Conservation (phyloP, 257 asterid genomes). For the Solanum pennellii region DNA sequence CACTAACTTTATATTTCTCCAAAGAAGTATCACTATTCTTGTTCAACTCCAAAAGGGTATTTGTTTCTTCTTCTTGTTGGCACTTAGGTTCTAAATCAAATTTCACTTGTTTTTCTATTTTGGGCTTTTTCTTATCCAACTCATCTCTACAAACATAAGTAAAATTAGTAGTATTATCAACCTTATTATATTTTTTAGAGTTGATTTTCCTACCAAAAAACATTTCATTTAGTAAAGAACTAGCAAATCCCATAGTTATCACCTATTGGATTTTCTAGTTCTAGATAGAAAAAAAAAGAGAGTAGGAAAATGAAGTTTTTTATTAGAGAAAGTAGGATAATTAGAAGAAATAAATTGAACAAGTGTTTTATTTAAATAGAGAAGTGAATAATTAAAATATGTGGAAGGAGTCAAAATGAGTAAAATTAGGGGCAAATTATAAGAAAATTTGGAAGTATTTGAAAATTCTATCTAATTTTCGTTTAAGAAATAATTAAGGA, state of each 20-base stretch:
- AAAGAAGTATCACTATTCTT: neutral
- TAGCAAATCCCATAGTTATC: neutral
- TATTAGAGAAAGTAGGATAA: neutral
- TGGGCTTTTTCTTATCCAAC: neutral
- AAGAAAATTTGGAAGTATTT: neutral
- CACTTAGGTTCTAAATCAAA: neutral
- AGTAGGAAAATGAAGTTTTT: neutral
- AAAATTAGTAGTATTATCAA: neutral
- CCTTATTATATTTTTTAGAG: neutral
- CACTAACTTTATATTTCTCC: neutral
- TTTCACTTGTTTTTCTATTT: conserved; percentile 1
- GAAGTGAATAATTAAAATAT: neutral
- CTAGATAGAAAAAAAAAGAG: neutral
- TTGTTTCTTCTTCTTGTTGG: neutral
- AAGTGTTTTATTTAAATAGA: neutral
- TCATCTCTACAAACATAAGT: neutral
- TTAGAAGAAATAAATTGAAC: neutral
- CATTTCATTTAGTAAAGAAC: neutral
- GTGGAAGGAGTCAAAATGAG: neutral
- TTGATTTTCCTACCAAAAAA: neutral
- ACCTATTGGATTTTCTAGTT: neutral
- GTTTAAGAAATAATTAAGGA: neutral
- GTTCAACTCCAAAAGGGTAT: neutral
- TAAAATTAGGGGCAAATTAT: neutral
- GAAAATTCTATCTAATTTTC: neutral